Conservation (phyloP, 768 basidiomycete genomes). For the Podaxis sp. region DNA sequence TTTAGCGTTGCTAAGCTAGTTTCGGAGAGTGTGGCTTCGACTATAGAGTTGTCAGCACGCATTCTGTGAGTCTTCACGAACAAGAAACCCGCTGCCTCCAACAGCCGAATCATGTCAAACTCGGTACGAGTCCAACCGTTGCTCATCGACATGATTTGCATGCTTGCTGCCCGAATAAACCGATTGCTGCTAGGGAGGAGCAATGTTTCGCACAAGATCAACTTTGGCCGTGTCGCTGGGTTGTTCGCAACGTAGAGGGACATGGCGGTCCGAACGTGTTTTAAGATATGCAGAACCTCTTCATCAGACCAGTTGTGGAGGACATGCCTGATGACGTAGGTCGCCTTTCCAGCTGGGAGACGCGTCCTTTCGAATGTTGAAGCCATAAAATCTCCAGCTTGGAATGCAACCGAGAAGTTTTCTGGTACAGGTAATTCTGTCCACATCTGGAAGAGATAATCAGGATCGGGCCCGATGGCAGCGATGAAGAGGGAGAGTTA, state of each 20-base stretch:
- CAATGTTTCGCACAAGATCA: slow-evolving; percentile 5
- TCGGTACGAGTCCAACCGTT: neutral
- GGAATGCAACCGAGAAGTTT: neutral
- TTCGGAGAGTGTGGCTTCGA: neutral
- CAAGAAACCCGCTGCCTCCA: slow-evolving; percentile 1
- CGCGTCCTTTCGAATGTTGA: neutral
- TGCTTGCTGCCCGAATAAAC: slow-evolving; percentile 1
- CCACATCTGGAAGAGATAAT: neutral
- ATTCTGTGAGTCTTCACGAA: neutral
- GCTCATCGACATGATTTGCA: slow-evolving; percentile 4
- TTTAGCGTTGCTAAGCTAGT: too few relatives aligned
- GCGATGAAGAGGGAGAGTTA: too few relatives aligned
- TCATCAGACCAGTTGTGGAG: slow-evolving; percentile 10
- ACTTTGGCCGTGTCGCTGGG: neutral
- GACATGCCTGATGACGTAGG: slow-evolving; percentile 10
- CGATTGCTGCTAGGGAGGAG: neutral
- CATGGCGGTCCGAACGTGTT: slow-evolving; percentile 5
- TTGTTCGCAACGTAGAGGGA: neutral
- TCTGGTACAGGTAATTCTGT: neutral
- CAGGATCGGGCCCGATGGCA: neutral
- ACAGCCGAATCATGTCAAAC: neutral
- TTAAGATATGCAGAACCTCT: slow-evolving; percentile 5
- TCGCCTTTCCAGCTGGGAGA: slow-evolving; percentile 6
- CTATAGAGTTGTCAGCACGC: slow-evolving; percentile 1
- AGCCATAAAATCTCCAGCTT: slow-evolving; percentile 6